Percentiles rank a stretch among this genome's conserved stretches.
Conservation (phyloP, 2,329 filamentous ascomycete genomes). For the Fusarium graminum region DNA sequence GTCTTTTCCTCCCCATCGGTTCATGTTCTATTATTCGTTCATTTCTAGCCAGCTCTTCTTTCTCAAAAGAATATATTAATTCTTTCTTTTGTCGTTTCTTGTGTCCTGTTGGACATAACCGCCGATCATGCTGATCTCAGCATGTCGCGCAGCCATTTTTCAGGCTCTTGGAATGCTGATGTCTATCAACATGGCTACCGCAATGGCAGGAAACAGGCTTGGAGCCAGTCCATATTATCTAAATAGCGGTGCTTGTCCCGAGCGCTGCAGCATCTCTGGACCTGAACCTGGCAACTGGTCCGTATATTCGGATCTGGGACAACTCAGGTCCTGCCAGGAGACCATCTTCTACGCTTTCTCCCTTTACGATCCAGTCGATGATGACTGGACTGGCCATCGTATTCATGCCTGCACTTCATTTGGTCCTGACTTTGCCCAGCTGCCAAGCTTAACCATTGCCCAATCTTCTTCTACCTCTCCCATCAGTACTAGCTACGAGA, state of each 20-base stretch:
- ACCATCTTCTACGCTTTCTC: slow-evolving; percentile 1
- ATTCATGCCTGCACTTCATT: slow-evolving; percentile 5
- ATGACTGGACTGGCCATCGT: not conserved
- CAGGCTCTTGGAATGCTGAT: not conserved
- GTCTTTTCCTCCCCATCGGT: too few relatives aligned
- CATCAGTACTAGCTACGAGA: not conserved
- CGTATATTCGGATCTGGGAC: not conserved
- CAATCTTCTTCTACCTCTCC: not conserved
- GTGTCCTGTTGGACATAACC: not conserved
- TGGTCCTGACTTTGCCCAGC: slow-evolving; percentile 1
- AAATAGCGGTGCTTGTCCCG: not conserved
- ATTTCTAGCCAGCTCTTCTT: too few relatives aligned
- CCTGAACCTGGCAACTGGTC: slow-evolving; percentile 2
- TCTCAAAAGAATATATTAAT: not conserved
- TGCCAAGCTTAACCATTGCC: not conserved
- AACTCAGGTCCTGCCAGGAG: not conserved
- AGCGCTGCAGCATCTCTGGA: slow-evolving; percentile 1
- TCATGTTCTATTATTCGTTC: not conserved
- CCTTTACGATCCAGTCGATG: not conserved
- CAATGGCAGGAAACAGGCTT: not conserved
- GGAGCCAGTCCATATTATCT: slow-evolving; percentile 1
- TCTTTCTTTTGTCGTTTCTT: not conserved
- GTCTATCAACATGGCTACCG: not conserved
- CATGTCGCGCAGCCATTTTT: not conserved
- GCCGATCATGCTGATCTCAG: not conserved